Base-by-base conservation (phyloP, 441 rosid genomes). In the Erodium texanum region DNA sequence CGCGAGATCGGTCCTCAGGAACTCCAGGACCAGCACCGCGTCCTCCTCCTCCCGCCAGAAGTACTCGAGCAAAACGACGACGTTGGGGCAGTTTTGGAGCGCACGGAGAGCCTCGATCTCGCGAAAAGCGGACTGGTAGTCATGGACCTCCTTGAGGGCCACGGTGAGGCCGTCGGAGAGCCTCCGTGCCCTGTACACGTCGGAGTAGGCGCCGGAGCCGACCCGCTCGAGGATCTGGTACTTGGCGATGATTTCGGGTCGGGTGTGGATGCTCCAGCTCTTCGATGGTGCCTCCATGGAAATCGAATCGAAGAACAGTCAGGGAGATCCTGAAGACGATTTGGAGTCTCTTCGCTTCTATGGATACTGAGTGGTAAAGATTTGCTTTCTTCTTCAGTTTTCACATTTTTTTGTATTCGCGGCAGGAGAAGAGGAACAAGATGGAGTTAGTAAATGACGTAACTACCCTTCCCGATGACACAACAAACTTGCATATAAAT, bases 251-350 rank as follows among this genome's bases (percentile, higher is more conserved):
- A 94, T 85, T 75, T 91, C 97, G 67, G 84, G 79, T 12, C 99
- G 93, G 74, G 88, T 87, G 76, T 91, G 89, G 81, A 94, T 94
- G 82, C 97, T 91, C 99, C 99, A 94, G 80, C 99, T 94, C 81
- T 91, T 94, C 61, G 86, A 45, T 6, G 41, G 41, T 8, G 41
- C 41, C 10, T 34, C 41, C 41, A 34, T 34, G 41, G 41, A 34
- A 7, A 34, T 34, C 0, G 41, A 34, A 34, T 34, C 41, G 41
- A 6, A 34, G 41, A 7, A 34, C 0, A n/a, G n/a, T n/a, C 7
- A 0, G 41, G 7, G 41, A 34, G 41, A 7, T 34, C 1, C 9
- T 34, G 41, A 7, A 34, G 41, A 34, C 9, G 7, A 34, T 5
- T 34, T 6, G 41, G 41, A 34, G 41, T n/a, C n/a, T n/a, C n/a